Conservation (phyloP, 1,284 basidiomycete genomes). For the Ceratobasidium sp. region DNA sequence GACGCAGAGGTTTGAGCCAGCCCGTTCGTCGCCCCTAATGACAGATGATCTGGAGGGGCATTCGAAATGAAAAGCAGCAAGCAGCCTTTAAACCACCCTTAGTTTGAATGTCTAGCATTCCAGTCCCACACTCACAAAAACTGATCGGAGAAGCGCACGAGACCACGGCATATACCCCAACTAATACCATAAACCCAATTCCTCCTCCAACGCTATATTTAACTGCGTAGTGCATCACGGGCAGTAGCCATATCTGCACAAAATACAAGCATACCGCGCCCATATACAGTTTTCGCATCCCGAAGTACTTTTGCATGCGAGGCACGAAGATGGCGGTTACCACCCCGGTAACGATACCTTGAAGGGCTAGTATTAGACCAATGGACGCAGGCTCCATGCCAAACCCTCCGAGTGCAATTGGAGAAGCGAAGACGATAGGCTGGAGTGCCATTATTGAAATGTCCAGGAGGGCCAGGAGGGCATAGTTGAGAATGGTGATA, state of each 20-base stretch:
- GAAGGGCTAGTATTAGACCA: conserved; percentile 40
- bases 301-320: conserved; percentile 39
- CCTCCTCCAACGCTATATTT: conserved; percentile 16
- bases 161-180: conserved; percentile 43
- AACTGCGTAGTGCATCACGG: conserved; percentile 42
- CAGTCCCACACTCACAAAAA: conserved; percentile 15
- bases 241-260: conserved; percentile 39
- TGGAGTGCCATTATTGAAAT: conserved; percentile 69
- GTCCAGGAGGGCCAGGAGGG: conserved; percentile 69
- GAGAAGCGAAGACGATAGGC: conserved; percentile 48
- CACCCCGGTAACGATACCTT: conserved; percentile 45
- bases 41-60: conserved; percentile 43
- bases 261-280: conserved; percentile 42
- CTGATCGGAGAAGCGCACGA: conserved; percentile 33
- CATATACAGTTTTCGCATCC: conserved; percentile 45
- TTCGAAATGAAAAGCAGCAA: conserved; percentile 47
- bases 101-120: neutral
- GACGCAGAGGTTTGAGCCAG: conserved; percentile 48
- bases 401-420: conserved; percentile 45
- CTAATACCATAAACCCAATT: conserved; percentile 15
- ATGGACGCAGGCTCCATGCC: conserved; percentile 47
- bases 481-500: conserved; percentile 73
- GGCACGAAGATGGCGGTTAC: conserved; percentile 46
- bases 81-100: conserved; percentile 36
- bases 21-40: conserved; percentile 48